These are phyloP conservation scores for Colletotrichum lentis DNA, from an alignment of 2,329 filamentous ascomycete genomes.

Conservation along the genomic window DNA sequence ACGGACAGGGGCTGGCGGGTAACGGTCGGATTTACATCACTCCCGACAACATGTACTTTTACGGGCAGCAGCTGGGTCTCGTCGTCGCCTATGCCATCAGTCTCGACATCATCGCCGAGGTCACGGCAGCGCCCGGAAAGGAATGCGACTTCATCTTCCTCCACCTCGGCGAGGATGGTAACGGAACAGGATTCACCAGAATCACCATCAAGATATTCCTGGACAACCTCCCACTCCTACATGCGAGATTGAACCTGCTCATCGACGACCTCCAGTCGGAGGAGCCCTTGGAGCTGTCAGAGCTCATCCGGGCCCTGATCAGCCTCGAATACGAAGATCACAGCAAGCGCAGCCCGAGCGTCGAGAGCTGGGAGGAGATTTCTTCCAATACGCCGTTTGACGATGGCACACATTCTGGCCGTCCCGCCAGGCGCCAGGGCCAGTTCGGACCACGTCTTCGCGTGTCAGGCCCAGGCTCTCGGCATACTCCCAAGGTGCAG, in stretches of 20 bases:
- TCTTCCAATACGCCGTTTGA: constrained; percentile 68
- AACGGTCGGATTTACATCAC: constrained; percentile 87
- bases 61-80: constrained; percentile 91
- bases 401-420: constrained; percentile 59
- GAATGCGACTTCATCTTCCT: constrained; percentile 94
- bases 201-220: constrained; percentile 93
- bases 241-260: constrained; percentile 83
- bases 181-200: constrained; percentile 71
- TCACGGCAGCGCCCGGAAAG: constrained; percentile 86
- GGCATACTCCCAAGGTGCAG: constrained; percentile 71
- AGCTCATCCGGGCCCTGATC: constrained; percentile 75
- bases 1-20: constrained; percentile 62
- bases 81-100: constrained; percentile 82
- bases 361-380: constrained; percentile 92
- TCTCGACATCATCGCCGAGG: constrained; percentile 81
- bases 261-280: constrained; percentile 81
- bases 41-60: constrained; percentile 89
- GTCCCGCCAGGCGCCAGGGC: constrained; percentile 47
- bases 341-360: constrained; percentile 72
- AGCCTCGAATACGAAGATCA: constrained; percentile 74
- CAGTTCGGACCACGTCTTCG: constrained; percentile 50
- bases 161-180: constrained; percentile 71
- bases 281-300: constrained; percentile 72
- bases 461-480: constrained; percentile 40
- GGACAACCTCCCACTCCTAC: constrained; percentile 83